Conservation (phyloP, 768 basidiomycete genomes). For the Crepidotus variabilis region DNA sequence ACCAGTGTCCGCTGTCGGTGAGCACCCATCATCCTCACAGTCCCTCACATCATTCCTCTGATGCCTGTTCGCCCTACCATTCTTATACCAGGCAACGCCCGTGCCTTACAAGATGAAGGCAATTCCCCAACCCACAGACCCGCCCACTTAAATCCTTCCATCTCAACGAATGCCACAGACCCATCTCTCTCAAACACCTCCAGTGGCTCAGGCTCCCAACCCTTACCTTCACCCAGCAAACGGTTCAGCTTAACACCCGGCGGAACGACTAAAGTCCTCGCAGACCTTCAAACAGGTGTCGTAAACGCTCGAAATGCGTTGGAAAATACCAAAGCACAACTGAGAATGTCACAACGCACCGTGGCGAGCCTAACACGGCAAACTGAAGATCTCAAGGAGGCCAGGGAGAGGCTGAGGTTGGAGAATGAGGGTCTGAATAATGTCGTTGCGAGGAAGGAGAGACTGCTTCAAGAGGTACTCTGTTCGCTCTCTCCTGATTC, state of each 20-base stretch:
- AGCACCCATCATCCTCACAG: slow-evolving; percentile 24
- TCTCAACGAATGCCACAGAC: slow-evolving; percentile 28
- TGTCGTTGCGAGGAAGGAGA: slow-evolving; percentile 84
- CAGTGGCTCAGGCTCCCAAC: slow-evolving; percentile 29
- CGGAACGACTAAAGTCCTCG: slow-evolving; percentile 84
- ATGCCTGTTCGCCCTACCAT: slow-evolving; percentile 6
- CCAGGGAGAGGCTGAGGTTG: slow-evolving; percentile 71
- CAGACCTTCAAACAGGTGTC: slow-evolving; percentile 83
- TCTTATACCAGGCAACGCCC: slow-evolving; percentile 67
- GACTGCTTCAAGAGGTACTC: slow-evolving; percentile 77
- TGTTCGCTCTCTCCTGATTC: background rate
- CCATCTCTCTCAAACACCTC: slow-evolving; percentile 14
- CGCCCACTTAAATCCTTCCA: slow-evolving; percentile 5
- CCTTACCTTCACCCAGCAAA: slow-evolving; percentile 50
- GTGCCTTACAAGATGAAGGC: slow-evolving; percentile 70
- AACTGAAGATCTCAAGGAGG: slow-evolving; percentile 87
- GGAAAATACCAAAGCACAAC: slow-evolving; percentile 82
- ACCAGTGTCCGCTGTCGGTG: slow-evolving; percentile 75
- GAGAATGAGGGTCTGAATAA: slow-evolving; percentile 90
- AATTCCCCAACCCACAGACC: slow-evolving; percentile 6
- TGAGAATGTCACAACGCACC: slow-evolving; percentile 75
- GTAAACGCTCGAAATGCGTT: slow-evolving; percentile 74
- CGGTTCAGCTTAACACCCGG: slow-evolving; percentile 66
- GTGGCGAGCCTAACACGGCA: slow-evolving; percentile 83
- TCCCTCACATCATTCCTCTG: slow-evolving; percentile 5